Evolutionary conservation across 139 green algal genomes (phyloP), one percentile per base, ranked within the genome.

Genomic region (Eudorina sp.): DNA sequence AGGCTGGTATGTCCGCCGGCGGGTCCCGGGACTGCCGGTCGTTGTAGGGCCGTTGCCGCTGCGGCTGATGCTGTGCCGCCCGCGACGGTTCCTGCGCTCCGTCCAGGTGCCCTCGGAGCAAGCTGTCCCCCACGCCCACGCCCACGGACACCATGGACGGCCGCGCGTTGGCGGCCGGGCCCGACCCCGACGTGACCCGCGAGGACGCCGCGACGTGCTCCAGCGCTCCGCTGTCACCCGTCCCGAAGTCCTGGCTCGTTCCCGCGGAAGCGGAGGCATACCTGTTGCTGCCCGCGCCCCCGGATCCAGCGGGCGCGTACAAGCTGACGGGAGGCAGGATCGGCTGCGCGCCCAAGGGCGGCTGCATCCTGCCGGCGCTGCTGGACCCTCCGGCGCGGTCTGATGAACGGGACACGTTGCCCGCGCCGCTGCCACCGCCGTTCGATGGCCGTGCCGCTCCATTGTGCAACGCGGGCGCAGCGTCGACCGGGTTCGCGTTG

Each of bases 61-160:
- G 40, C 4, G 36, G 43, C 45, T 81, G 73, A 25, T 62, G 45
- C 45, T 81, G 72, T 60, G 31, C 18, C 43, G 46, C 36, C 11
- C 43, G 73, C 27, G 70, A 64, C 45, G 87, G 77, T 41, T 88
- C 38, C 7, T 31, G 31, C 29, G 19, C 36, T 25, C 34, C 2
- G 8, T 75, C 66, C 41, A 89, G 55, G 53, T 89, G 82, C 0
- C 85, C 78, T 5, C 84, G 66, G 53, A 88, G 27, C 38, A 93
- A 41, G 68, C 76, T 89, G 68, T 93, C 87, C 6, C 90, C 90
- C 43, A 93, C 87, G 23, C 83, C 87, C n/a, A 88, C 76, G 29
- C 87, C 87, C 11, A 90, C 70, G 3, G 86, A 91, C 25, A 90
- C 83, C 90, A 90, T 91, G 31, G 48, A 9, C 21, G 72, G 40